Base-by-base conservation (phyloP, 83 land plant genomes). In the Isoetes engelmannii region DNA sequence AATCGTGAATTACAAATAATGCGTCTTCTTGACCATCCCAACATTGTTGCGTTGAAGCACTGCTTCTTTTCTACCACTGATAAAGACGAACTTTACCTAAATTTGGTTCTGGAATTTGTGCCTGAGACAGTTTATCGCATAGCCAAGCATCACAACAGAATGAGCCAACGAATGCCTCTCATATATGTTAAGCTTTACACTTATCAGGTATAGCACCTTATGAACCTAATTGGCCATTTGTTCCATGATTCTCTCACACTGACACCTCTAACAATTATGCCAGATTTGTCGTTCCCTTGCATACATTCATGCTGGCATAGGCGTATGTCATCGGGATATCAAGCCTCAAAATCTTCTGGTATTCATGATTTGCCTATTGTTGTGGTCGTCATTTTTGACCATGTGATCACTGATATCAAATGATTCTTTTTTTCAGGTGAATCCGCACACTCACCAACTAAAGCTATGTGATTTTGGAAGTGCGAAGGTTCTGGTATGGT, bases 321-420 rank as follows among this genome's bases (percentile, higher is more conserved):
- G 85, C 45, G 83, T 86, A 3, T 86, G 89, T 45, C 89, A 86
- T 73, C 89, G 89, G 66, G 89, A 86, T 45, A 86, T 86, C 5
- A 86, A 86, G 74, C 89, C 89, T 21, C 89, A 86, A 47, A 86
- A 86, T 72, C 60, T 86, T 48, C 64, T 86, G 83, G 89, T 84
- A n/a, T n/a, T n/a, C n/a, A n/a, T n/a, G n/a, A n/a, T n/a, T n/a
- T n/a, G n/a, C n/a, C n/a, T n/a, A n/a, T n/a, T n/a, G n/a, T n/a
- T n/a, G n/a, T n/a, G n/a, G n/a, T n/a, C n/a, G n/a, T n/a, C n/a
- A n/a, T n/a, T n/a, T n/a, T n/a, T n/a, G n/a, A n/a, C n/a, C n/a
- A n/a, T n/a, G n/a, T n/a, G n/a, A n/a, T n/a, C n/a, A n/a, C n/a
- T n/a, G n/a, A n/a, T n/a, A n/a, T n/a, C n/a, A n/a, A n/a, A n/a